Evolutionary conservation across 2,329 filamentous ascomycete genomes (phyloP).

Genomic region (Epichloe aotearoae): DNA sequence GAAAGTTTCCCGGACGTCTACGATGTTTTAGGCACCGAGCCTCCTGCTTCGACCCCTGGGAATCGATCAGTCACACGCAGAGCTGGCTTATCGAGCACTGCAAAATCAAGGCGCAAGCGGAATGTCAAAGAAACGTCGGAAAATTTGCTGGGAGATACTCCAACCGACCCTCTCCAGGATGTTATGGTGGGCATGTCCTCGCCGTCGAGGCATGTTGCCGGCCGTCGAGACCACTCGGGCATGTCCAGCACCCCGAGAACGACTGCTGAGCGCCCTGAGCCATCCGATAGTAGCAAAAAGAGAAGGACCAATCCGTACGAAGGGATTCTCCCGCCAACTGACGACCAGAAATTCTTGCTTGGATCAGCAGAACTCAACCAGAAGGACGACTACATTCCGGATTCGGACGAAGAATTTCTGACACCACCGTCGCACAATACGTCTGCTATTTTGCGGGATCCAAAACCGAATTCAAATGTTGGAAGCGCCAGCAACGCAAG

Average conservation of each 20-base stretch:
- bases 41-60: slow-evolving; percentile 22
- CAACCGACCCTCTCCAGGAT: slow-evolving; percentile 6
- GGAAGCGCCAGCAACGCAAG: not conserved
- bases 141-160: not conserved
- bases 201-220: slow-evolving; percentile 12
- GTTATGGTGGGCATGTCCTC: slow-evolving; percentile 13
- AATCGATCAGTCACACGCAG: slow-evolving; percentile 12
- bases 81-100: slow-evolving; percentile 9
- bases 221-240: slow-evolving; percentile 3
- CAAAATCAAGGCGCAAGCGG: slow-evolving; percentile 8
- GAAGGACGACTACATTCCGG: slow-evolving; percentile 29
- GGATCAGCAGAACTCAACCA: not conserved
- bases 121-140: slow-evolving; percentile 7
- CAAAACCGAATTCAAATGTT: not conserved
- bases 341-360: slow-evolving; percentile 6
- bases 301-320: slow-evolving; percentile 7
- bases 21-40: slow-evolving; percentile 30
- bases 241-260: slow-evolving; percentile 4
- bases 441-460: not conserved
- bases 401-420: slow-evolving; percentile 44
- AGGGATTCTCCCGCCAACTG: slow-evolving; percentile 1
- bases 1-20: slow-evolving; percentile 43
- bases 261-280: slow-evolving; percentile 6
- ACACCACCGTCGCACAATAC: slow-evolving; percentile 18
- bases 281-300: slow-evolving; percentile 6